phyloP scores from a whole-genome alignment of 495 filamentous ascomycete species.

The Aspergillus sclerotiicarbonarius region DNA sequence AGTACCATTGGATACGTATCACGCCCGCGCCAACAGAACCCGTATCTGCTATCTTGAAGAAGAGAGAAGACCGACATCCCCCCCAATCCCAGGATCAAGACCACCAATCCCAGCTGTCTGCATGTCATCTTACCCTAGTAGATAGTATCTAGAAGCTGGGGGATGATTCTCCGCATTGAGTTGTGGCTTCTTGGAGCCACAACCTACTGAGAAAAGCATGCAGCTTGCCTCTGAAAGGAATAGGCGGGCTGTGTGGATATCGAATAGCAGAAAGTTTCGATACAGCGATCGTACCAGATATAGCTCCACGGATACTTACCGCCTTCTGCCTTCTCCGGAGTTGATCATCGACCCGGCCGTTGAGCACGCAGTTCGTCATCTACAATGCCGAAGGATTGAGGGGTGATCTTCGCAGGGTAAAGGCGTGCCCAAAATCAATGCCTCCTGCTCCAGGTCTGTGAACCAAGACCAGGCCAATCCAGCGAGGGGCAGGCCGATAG shows the following conservation, averaged over 20 bases:
- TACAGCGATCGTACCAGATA: not conserved
- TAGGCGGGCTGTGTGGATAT: too few relatives aligned
- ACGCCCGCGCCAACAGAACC: slow-evolving; percentile 1
- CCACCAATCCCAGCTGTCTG: not conserved
- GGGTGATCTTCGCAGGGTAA: not conserved
- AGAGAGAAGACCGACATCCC: not conserved
- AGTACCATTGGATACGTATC: slow-evolving; percentile 9
- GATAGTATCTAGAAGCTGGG: not conserved
- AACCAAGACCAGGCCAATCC: not conserved
- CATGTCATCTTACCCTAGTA: not conserved
- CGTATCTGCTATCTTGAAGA: not conserved
- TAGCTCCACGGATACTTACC: not conserved
- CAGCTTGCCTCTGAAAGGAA: too few relatives aligned
- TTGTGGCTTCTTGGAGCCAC: too few relatives aligned
- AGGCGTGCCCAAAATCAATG: not conserved
- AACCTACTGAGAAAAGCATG: too few relatives aligned
- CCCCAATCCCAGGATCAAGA: not conserved
- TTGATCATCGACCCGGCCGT: not conserved
- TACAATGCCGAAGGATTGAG: not conserved
- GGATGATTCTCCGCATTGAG: too few relatives aligned
- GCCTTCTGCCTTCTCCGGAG: slow-evolving; percentile 1
- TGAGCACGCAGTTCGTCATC: slow-evolving; percentile 1
- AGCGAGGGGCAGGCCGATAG: not conserved
- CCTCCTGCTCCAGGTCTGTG: not conserved
- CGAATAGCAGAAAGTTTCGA: not conserved